Base-by-base conservation (phyloP, 768 basidiomycete genomes). In the Rhodocollybia butyracea region DNA sequence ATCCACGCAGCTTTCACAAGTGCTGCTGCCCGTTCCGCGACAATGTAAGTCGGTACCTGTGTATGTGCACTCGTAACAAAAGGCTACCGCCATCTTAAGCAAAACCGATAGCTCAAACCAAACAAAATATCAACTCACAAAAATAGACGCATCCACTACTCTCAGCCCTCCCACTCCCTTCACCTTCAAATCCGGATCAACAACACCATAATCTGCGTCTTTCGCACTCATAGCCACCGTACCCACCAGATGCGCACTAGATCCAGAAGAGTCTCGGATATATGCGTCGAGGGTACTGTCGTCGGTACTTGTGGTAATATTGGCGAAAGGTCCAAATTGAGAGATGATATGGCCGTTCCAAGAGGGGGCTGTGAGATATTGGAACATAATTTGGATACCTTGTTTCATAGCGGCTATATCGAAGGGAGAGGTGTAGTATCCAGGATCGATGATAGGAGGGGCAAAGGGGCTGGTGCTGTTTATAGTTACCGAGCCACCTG, bases 391-490 rank as follows among this genome's bases (percentile, higher is more conserved):
- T n/a, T 59, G 56, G 17, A 69, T 42, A 1, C 57, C 65, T 39
- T 59, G 48, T 2, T 56, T 51, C 57, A 66, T 57, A 24, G 60
- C 57, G 2, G 41, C 27, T n/a, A n/a, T n/a, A n/a, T n/a, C n/a
- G n/a, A n/a, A n/a, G n/a, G n/a, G n/a, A n/a, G n/a, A n/a, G n/a
- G 34, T 57, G 38, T 73, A 68, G 64, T 79, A 73, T 54, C 73
- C 72, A 2, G 76, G 76, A 60, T 81, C 71, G 63, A 81, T 78
- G 19, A 66, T 31, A 0, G 80, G 79, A 30, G 63, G 39, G 39
- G 66, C 68, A 64, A 79, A 78, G 15, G 76, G 67, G 56, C 70
- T 62, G 30, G 64, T 70, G 24, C 72, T 73, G 51, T 68, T 74
- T 54, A 78, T 38, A 10, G 65, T 64, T 24, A 67, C n/a, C 1